phyloP scores from a whole-genome alignment of 169 alveolate species.

The Cryptosporidium sp. region DNA sequence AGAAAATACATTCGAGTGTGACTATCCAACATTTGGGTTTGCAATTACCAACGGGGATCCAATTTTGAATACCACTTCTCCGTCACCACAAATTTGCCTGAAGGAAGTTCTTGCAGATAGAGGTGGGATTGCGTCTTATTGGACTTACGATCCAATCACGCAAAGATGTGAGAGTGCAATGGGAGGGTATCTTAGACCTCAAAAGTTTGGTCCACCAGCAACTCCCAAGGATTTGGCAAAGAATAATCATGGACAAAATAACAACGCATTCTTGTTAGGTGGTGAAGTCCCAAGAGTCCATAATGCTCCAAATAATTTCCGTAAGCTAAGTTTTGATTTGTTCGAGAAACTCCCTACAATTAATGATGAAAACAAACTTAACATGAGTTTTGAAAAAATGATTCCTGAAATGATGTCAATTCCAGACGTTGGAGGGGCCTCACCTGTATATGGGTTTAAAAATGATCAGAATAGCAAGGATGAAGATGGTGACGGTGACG shows the following conservation, averaged over 20 bases:
- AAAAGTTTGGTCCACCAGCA: constrained; percentile 66
- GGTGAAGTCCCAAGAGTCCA: constrained; percentile 51
- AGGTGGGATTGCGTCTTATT: constrained; percentile 72
- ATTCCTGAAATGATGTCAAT: constrained; percentile 14
- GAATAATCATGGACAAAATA: not conserved
- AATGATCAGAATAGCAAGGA: not conserved
- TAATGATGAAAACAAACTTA: not conserved
- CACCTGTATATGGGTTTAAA: constrained; percentile 34
- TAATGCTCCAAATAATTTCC: constrained; percentile 1
- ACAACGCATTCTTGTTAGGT: constrained; percentile 57
- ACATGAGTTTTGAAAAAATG: not conserved
- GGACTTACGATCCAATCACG: constrained; percentile 69
- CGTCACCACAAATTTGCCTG: constrained; percentile 65
- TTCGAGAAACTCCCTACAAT: constrained; percentile 21
- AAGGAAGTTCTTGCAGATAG: constrained; percentile 56
- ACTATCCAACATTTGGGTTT: constrained; percentile 69
- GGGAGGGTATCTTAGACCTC: constrained; percentile 72
- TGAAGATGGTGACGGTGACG: not conserved
- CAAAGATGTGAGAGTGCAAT: constrained; percentile 73
- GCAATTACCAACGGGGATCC: constrained; percentile 71
- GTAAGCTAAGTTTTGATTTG: not conserved
- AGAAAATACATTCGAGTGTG: constrained; percentile 39
- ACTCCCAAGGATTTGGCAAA: not conserved
- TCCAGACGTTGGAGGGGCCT: constrained; percentile 53
- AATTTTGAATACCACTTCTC: constrained; percentile 53